These are phyloP conservation scores for Penicillium occitanis DNA, from an alignment of 2,329 filamentous ascomycete genomes.

Conservation along the genomic window DNA sequence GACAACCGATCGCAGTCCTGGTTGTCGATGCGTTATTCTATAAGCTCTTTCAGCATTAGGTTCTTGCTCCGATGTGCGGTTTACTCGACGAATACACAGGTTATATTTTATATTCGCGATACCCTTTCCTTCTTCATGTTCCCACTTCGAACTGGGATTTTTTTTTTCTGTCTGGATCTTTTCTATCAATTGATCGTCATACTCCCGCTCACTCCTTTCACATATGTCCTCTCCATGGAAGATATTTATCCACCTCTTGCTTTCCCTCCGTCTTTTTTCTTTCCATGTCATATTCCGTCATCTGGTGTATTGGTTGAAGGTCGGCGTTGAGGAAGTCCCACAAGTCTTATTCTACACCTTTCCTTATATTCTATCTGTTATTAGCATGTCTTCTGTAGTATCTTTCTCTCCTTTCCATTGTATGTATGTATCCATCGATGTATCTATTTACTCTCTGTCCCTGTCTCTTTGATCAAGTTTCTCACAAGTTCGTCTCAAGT, in stretches of 20 bases:
- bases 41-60: constrained; percentile 33
- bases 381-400: constrained; percentile 5
- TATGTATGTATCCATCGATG: constrained; percentile 11
- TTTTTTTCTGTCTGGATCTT: background rate
- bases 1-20: constrained; percentile 56
- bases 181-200: background rate
- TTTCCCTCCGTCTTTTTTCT: background rate
- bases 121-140: constrained; percentile 5
- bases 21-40: constrained; percentile 66
- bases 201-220: background rate
- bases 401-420: constrained; percentile 2
- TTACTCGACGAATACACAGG: constrained; percentile 2
- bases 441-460: constrained; percentile 1
- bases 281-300: background rate
- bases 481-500: background rate
- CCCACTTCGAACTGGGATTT: background rate
- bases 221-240: background rate
- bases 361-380: background rate
- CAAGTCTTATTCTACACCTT: background rate
- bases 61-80: background rate
- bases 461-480: too few species aligned
- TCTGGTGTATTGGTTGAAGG: constrained; percentile 2
- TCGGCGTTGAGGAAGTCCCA: constrained; percentile 1
- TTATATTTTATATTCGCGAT: constrained; percentile 12
- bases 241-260: background rate